These are phyloP conservation scores for Candida tropicalis DNA, from an alignment of 1,139 yeast species.

Conservation along the genomic window DNA sequence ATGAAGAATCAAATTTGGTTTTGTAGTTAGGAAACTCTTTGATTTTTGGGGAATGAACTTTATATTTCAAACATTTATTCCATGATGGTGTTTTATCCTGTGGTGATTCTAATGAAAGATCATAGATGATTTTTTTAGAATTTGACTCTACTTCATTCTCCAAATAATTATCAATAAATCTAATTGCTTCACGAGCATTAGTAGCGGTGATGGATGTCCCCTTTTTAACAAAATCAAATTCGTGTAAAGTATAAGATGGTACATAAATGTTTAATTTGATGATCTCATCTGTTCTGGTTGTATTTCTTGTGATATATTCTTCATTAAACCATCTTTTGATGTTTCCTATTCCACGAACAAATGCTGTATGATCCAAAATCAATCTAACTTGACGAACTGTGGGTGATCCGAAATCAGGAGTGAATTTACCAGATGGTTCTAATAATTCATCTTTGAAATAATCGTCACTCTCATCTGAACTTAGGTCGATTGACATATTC, in stretches of 20 bases:
- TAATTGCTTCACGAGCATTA: constrained; percentile 59
- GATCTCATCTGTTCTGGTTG: constrained; percentile 19
- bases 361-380: constrained; percentile 60
- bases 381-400: constrained; percentile 23
- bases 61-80: constrained; percentile 48
- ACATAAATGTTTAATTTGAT: constrained; percentile 38
- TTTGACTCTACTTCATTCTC: constrained; percentile 17
- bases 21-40: constrained; percentile 50
- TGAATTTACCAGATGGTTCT: constrained; percentile 1
- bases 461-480: constrained; percentile 11
- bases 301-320: constrained; percentile 32
- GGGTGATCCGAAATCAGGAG: neutral
- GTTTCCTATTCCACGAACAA: constrained; percentile 61
- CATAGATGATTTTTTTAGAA: constrained; percentile 22
- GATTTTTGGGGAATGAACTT: constrained; percentile 45
- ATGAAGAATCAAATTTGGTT: constrained; percentile 37
- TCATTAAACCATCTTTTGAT: constrained; percentile 57
- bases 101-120: constrained; percentile 36
- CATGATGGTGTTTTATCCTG: constrained; percentile 51
- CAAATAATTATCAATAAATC: constrained; percentile 50
- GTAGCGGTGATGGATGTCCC: constrained; percentile 57
- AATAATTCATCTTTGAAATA: constrained; percentile 17
- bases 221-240: constrained; percentile 55
- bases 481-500: constrained; percentile 15
- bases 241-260: constrained; percentile 59